phyloP scores from a whole-genome alignment of 2,329 filamentous ascomycete genomes.

The Cladophialophora chaetospira region DNA sequence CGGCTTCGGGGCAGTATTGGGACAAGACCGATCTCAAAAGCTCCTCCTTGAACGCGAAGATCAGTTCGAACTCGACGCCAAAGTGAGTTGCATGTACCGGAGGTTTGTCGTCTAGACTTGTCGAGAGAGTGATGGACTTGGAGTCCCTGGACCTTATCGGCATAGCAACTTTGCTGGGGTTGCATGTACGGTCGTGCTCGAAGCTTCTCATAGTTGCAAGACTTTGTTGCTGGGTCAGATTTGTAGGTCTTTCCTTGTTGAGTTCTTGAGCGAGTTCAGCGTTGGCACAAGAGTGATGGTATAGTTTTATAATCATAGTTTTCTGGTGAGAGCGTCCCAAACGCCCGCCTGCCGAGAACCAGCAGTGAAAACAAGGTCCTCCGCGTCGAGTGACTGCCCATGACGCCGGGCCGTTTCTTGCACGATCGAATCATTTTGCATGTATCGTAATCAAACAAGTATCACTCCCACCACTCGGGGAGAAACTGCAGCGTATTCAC shows the following conservation, averaged over 20 bases:
- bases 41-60: constrained; percentile 24
- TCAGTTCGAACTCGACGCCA: constrained; percentile 28
- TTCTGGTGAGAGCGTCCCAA: too few relatives aligned
- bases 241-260: not conserved
- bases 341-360: too few relatives aligned
- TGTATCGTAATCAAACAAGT: too few relatives aligned
- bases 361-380: too few relatives aligned
- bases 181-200: not conserved
- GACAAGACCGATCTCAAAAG: constrained; percentile 11
- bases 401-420: too few relatives aligned
- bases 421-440: too few relatives aligned
- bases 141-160: not conserved
- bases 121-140: not conserved
- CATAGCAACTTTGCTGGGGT: not conserved
- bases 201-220: not conserved
- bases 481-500: too few relatives aligned
- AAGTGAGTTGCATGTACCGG: constrained; percentile 15
- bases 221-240: not conserved
- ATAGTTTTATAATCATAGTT: not conserved
- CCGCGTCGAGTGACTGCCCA: too few relatives aligned
- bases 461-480: too few relatives aligned
- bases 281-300: not conserved
- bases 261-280: not conserved
- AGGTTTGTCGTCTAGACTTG: not conserved
- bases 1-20: constrained; percentile 14